These are phyloP conservation scores for Trichoderma gamsii DNA, from an alignment of 495 filamentous ascomycete genomes.

Conservation along the genomic window DNA sequence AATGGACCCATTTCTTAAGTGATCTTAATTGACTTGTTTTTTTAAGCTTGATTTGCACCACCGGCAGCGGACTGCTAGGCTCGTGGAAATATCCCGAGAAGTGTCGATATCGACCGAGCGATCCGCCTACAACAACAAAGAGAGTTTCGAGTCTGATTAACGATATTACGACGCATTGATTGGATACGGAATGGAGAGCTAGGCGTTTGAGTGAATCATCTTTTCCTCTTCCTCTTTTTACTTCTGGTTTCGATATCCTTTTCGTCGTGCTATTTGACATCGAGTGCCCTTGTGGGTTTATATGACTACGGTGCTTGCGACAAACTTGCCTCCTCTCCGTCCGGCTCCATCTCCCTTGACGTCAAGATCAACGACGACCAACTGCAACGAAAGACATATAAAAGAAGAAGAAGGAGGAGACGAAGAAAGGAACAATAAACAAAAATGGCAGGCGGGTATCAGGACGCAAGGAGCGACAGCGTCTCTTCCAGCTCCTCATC, in stretches of 20 bases:
- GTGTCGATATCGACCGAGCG: background rate
- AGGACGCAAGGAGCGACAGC: background rate
- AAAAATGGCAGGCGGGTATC: background rate
- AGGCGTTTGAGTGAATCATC: background rate
- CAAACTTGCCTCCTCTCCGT: background rate
- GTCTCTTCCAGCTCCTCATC: background rate
- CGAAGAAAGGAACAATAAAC: background rate
- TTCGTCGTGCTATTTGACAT: background rate
- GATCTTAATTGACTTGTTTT: no score
- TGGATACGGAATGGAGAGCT: conserved; percentile 3
- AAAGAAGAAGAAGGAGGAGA: no score
- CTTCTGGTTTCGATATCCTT: background rate
- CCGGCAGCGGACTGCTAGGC: background rate
- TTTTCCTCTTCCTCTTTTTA: background rate
- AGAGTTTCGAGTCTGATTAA: background rate
- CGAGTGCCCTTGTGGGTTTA: background rate
- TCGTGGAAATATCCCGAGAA: background rate
- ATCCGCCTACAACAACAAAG: background rate
- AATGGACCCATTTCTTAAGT: no score
- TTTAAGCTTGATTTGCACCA: no score
- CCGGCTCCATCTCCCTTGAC: background rate
- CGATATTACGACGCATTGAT: background rate
- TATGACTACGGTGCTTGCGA: background rate
- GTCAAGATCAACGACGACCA: background rate
- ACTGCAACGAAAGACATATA: background rate